A percentile compares a stretch with the other conserved stretches of the same genome.
Evolutionary conservation across 2,329 filamentous ascomycete genomes (phyloP).

Genomic region (Diplodia mutila): DNA sequence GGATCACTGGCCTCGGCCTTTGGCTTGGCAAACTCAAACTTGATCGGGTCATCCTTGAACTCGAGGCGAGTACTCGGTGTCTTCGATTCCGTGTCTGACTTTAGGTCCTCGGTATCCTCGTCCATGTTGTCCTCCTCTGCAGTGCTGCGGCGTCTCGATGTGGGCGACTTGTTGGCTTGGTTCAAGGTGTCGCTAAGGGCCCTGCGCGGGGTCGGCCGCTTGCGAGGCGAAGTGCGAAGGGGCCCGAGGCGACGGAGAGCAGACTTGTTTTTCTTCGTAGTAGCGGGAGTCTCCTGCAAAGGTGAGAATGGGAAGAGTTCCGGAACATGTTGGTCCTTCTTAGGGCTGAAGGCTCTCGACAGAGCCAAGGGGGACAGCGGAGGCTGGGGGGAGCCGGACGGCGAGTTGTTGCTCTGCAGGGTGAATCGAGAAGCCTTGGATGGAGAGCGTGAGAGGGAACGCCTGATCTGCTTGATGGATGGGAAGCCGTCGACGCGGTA

Average conservation of each 20-base stretch:
- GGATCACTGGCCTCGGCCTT: slow-evolving; percentile 53
- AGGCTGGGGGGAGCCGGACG: slow-evolving; percentile 48
- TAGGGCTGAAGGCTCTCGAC: slow-evolving; percentile 51
- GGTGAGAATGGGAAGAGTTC: slow-evolving; percentile 62
- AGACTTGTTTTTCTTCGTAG: slow-evolving; percentile 63
- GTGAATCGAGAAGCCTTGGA: slow-evolving; percentile 76
- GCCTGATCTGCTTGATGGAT: slow-evolving; percentile 79
- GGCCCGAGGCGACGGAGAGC: slow-evolving; percentile 54
- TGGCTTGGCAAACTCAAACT: slow-evolving; percentile 50
- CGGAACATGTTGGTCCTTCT: slow-evolving; percentile 53
- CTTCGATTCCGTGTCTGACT: slow-evolving; percentile 48
- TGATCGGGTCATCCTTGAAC: slow-evolving; percentile 50
- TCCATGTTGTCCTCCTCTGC: slow-evolving; percentile 50
- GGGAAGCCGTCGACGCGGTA: slow-evolving; percentile 82
- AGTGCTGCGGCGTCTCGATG: slow-evolving; percentile 52
- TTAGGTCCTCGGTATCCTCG: slow-evolving; percentile 37
- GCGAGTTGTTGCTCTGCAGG: slow-evolving; percentile 52
- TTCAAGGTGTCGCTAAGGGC: slow-evolving; percentile 72
- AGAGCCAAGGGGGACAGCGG: slow-evolving; percentile 50
- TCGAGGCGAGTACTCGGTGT: slow-evolving; percentile 34
- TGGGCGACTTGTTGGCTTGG: slow-evolving; percentile 68
- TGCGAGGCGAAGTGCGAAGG: slow-evolving; percentile 62
- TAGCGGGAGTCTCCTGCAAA: slow-evolving; percentile 59
- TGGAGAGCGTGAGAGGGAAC: slow-evolving; percentile 90
- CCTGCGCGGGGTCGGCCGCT: slow-evolving; percentile 73